Conservation (phyloP, 1,284 basidiomycete genomes). For the Sphaerobolus stellatus region DNA sequence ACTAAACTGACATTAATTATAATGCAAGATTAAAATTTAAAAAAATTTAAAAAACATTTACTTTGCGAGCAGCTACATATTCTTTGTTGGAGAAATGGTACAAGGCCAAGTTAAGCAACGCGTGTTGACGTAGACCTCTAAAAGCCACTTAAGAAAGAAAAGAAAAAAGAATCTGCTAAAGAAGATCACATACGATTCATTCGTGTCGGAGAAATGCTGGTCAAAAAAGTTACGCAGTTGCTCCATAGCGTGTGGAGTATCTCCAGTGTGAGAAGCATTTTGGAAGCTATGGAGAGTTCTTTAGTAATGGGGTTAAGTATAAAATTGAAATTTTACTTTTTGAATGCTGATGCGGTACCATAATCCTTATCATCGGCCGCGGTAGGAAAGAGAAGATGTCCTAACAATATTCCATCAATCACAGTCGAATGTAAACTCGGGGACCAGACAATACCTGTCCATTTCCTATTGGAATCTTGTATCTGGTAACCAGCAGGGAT, state of each 20-base stretch:
- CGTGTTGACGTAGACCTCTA: slow-evolving; percentile 76
- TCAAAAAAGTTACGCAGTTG: slow-evolving; percentile 76
- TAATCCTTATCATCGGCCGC: slow-evolving; percentile 63
- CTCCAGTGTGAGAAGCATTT: slow-evolving; percentile 57
- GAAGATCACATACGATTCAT: slow-evolving; percentile 63
- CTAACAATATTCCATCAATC: background rate
- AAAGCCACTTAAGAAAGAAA: slow-evolving; percentile 9
- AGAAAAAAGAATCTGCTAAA: background rate
- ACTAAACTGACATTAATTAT: slow-evolving; percentile 38
- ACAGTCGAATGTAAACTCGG: slow-evolving; percentile 1
- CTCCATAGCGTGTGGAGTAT: slow-evolving; percentile 66
- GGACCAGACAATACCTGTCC: slow-evolving; percentile 39
- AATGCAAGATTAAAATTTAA: slow-evolving; percentile 1
- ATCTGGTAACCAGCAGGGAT: slow-evolving; percentile 46
- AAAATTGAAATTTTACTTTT: background rate
- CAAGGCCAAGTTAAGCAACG: slow-evolving; percentile 70
- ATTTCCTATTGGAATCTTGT: slow-evolving; percentile 57
- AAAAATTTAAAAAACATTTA: slow-evolving; percentile 24
- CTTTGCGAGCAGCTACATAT: slow-evolving; percentile 64
- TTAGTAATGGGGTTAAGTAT: background rate
- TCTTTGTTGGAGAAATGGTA: slow-evolving; percentile 73
- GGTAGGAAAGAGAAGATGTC: slow-evolving; percentile 53
- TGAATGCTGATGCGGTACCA: slow-evolving; percentile 10
- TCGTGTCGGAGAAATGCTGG: slow-evolving; percentile 73
- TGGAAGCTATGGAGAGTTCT: slow-evolving; percentile 54